Base-by-base conservation (phyloP, 75 land plant genomes). In the Pseudotsuga menziesii region DNA sequence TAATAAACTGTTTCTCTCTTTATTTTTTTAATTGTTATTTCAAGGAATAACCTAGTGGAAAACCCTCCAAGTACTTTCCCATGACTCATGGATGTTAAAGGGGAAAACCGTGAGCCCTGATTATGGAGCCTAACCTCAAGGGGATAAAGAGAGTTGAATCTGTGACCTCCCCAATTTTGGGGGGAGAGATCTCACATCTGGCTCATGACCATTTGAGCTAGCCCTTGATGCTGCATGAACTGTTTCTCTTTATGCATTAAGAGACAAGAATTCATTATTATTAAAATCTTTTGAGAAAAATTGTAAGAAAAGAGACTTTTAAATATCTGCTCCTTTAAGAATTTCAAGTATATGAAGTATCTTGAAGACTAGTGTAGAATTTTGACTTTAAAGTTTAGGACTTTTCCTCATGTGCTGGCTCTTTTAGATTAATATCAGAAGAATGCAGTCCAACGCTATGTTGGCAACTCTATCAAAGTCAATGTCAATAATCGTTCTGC, bases 231-330 rank as follows among this genome's bases (percentile, higher is more conserved):
- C 62, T 59, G 2, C 0, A 26, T 75, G 7, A 69, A 8, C 13
- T 20, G n/a, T 69, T 61, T 61, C 60, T 58, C 5, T 19, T 19
- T 17, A 17, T 58, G n/a, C n/a, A 58, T 58, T n/a, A 58, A 58
- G 16, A 58, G 60, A 58, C 19, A 58, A 58, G 19, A 5, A 58
- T 73, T 79, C 77, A 16, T 69, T 79, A 36, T 80, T 82, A 26
- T 69, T 79, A 19, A 76, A 74, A 48, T 32, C 77, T 48, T 41
- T 56, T 20, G 77, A 79, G 11, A 36, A 59, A 41, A 26, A 78
- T 8, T 48, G 54, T 48, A 9, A 48, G 12, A 48, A 48, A 9
- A 48, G 12, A 48, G 54, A 48, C 9, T 48, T 48, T 48, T 9
- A 48, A 48, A 48, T 48, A 48, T 9, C 12, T 8, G 54, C 54